These are phyloP conservation scores for Diaporthe eres DNA, from an alignment of 2,329 filamentous ascomycete species.

Conservation along the genomic window DNA sequence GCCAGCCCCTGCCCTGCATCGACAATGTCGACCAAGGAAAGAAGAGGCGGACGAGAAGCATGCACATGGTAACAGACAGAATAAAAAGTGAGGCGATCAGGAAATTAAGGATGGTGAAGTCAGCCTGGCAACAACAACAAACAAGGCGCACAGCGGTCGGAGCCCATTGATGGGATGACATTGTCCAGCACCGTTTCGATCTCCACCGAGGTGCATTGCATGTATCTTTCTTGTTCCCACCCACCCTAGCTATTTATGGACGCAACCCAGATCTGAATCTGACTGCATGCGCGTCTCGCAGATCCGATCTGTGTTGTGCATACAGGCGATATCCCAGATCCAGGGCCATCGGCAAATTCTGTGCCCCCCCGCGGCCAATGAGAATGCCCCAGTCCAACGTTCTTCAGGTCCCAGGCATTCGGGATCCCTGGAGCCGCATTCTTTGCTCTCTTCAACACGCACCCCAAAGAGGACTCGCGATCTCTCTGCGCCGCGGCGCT, in stretches of 20 bases:
- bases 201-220: conserved; percentile 17
- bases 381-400: conserved; percentile 8
- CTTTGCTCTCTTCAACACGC: neutral
- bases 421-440: conserved; percentile 35
- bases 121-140: neutral
- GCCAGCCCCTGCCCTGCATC: conserved; percentile 7
- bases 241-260: conserved; percentile 34
- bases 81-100: conserved; percentile 9
- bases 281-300: conserved; percentile 36
- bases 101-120: conserved; percentile 4
- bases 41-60: neutral
- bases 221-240: neutral
- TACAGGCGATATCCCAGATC: neutral
- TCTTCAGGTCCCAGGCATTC: conserved; percentile 13
- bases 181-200: conserved; percentile 24
- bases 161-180: conserved; percentile 12
- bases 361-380: conserved; percentile 21
- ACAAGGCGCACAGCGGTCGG: conserved; percentile 9
- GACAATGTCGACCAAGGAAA: neutral
- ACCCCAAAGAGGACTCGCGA: neutral
- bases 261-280: conserved; percentile 32
- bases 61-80: neutral
- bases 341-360: conserved; percentile 17
- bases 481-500: neutral
- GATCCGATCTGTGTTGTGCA: conserved; percentile 34